Evolutionary conservation across 129 eudicot species (phyloP), one percentile per base, ranked within the genome.

Genomic region (Rutidosis leptorrhynchoides): DNA sequence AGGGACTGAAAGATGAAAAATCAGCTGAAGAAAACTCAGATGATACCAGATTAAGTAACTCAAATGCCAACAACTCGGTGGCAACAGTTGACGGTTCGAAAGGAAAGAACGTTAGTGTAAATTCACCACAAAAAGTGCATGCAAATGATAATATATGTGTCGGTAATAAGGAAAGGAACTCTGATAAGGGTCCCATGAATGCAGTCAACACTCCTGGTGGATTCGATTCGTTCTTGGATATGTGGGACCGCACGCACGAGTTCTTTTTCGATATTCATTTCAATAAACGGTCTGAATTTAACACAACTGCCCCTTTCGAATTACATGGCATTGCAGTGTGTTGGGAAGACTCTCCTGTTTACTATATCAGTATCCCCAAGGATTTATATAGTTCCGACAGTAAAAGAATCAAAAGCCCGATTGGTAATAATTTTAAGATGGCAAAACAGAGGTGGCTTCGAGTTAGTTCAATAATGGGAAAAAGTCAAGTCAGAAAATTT

Each of bases 271-370:
- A 93, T 77, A 69, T 93, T 64, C 92, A 93, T 65, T 93, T 82
- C 57, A 89, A 65, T 55, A 93, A 86, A 67, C 75, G 77, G 77
- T 82, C 98, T 52, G 95, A 76, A 69, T 52, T 82, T 49, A 77
- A 89, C 76, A 64, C 84, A 5, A 52, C 43, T 48, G 80, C 85
- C 53, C 89, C 95, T 40, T 93, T 83, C 68, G 96, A 93, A 65
- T 71, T 93, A 72, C 90, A 80, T 27, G 98, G 98, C 33, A 74
- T 93, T 1, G 95, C 98, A 67, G 64, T 93, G 53, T 85, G 98
- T 74, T 93, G 98, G 98, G 87, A 88, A 52, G 75, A 76, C 70
- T 93, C 98, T 65, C 95, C 96, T 54, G 95, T 93, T 53, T 84
- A 85, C 73, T 88, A 93, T 70, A 68, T 93, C 23, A 84, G 73